Conservation (phyloP, 2,329 filamentous ascomycete species). For the Pseudofabraea citricarpa region DNA sequence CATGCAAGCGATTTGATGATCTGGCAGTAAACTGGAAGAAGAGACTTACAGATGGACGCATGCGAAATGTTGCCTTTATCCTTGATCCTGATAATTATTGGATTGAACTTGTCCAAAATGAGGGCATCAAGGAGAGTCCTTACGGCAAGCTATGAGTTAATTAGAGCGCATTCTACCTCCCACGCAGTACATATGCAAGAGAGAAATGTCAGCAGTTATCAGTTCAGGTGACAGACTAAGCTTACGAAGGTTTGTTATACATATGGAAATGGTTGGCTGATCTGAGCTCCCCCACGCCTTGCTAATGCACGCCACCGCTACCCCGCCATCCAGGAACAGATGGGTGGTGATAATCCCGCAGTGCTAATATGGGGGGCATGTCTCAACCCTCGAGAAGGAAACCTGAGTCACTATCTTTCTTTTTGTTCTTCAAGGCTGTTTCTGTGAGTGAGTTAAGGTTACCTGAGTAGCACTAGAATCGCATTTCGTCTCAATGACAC, state of each 20-base stretch:
- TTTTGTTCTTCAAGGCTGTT: not conserved
- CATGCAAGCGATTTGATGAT: slow-evolving; percentile 81
- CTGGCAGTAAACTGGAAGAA: slow-evolving; percentile 90
- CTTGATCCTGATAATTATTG: slow-evolving; percentile 86
- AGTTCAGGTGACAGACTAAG: not conserved
- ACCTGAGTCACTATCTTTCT: not conserved
- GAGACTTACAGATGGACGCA: slow-evolving; percentile 81
- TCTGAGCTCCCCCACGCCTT: not conserved
- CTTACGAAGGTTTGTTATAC: no score
- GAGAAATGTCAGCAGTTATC: no score
- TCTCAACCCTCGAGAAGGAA: not conserved
- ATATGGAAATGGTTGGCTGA: not conserved
- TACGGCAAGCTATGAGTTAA: not conserved
- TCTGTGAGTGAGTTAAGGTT: no score
- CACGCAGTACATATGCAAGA: no score
- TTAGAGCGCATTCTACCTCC: no score
- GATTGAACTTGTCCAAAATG: slow-evolving; percentile 78
- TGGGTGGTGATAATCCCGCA: not conserved
- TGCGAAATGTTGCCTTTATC: slow-evolving; percentile 92
- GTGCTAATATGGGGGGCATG: not conserved
- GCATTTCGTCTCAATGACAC: slow-evolving; percentile 14
- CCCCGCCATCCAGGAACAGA: slow-evolving; percentile 1
- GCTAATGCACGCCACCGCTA: not conserved
- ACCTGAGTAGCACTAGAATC: no score
- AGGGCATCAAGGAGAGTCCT: slow-evolving; percentile 44